Evolutionary conservation across 2,329 filamentous ascomycete species (phyloP), one percentile per base, ranked within the genome.

Genomic region (Ophiostoma sp.): DNA sequence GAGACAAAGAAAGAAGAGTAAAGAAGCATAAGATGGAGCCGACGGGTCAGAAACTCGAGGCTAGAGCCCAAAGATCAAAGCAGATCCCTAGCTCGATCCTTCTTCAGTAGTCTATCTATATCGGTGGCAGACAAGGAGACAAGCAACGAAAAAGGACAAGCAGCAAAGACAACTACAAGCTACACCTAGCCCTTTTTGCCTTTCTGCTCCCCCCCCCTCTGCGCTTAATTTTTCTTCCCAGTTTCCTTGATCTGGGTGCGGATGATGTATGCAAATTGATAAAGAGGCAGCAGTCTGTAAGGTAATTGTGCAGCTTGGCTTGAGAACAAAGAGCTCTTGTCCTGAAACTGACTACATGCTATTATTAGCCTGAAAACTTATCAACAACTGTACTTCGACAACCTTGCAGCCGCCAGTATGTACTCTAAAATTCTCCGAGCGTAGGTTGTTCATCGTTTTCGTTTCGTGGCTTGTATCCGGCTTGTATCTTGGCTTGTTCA

Each of bases 361-460:
- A 41, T 41, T 41, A 41, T 15, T 41, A 41, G 15, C 39, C 4
- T 48, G 15, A 31, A 1, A 31, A 31, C 27, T 31, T 31, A 31
- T 31, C 27, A 31, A 31, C 27, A 31, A 3, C 27, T 31, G 44
- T 48, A n/a, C 44, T 48, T 48, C 8, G 15, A 20, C 20, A 57
- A 57, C 23, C 23, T 27, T 57, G 52, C 52, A 57, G 27, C 52
- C 3, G 52, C 23, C n/a, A n/a, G 17, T 57, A 57, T n/a, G 17
- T 57, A 57, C 52, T 57, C 52, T 57, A 57, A 27, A 27, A 57
- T 57, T 57, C 52, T 57, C 52, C 52, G 52, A 57, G 52, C 52
- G 27, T 57, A n/a, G 52, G 52, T 4, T 57, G 11, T 57, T 57
- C 27, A 20, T 17, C 44, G 17, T 48, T 48, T 48, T 48, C 11